Evolutionary conservation across 2,329 filamentous ascomycete species (phyloP).

Genomic region (Penicillium sp.): DNA sequence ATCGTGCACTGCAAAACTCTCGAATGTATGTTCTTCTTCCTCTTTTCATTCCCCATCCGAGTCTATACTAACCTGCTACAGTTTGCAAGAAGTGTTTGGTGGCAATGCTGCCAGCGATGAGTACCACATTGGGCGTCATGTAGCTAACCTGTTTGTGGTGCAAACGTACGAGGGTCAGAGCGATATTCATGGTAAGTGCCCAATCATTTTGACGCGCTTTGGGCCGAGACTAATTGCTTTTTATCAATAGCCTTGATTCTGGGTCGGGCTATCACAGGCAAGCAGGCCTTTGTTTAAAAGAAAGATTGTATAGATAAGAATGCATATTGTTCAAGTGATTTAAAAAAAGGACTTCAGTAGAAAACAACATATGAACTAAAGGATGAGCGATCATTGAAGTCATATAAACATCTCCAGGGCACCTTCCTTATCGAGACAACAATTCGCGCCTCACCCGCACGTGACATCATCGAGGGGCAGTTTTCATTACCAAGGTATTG

Average conservation of each 20-base stretch:
- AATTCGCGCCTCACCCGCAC: constrained; percentile 23
- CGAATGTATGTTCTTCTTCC: constrained; percentile 53
- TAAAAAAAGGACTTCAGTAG: not conserved
- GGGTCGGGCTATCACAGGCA: constrained; percentile 67
- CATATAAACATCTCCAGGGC: not conserved
- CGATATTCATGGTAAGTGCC: constrained; percentile 83
- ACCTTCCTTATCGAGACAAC: constrained; percentile 16
- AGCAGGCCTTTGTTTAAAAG: constrained; percentile 73
- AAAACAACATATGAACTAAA: too few species aligned
- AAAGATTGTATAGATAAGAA: constrained; percentile 12
- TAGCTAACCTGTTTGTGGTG: constrained; percentile 93
- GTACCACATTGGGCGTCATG: constrained; percentile 91
- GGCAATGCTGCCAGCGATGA: constrained; percentile 98
- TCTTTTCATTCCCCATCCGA: not conserved
- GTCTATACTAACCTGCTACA: constrained; percentile 25
- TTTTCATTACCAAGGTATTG: not conserved
- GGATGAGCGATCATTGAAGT: not conserved
- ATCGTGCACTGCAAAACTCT: constrained; percentile 77
- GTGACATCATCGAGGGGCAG: constrained; percentile 30
- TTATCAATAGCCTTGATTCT: constrained; percentile 62
- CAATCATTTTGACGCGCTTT: constrained; percentile 26
- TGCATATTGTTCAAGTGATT: not conserved
- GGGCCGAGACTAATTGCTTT: constrained; percentile 46
- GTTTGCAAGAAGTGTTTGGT: constrained; percentile 91
- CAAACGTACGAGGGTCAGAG: constrained; percentile 99